phyloP scores from a whole-genome alignment of 371 early-diverging fungal species.

The Apophysomyces sp. region DNA sequence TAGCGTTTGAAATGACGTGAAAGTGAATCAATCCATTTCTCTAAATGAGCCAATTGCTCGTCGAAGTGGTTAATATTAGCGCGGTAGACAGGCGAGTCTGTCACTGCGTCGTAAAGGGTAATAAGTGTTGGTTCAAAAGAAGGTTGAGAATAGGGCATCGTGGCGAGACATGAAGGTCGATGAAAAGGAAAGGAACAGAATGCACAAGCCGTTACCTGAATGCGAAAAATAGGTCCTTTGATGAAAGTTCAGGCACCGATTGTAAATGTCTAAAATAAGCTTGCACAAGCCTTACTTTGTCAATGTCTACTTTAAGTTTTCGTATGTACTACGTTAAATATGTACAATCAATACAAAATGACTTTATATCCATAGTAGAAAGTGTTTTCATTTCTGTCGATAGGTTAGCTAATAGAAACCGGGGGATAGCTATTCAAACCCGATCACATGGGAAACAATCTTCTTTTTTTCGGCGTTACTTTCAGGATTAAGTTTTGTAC shows the following conservation, averaged over 20 bases:
- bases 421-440: too few relatives aligned
- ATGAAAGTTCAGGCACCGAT: not conserved
- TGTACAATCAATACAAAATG: too few relatives aligned
- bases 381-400: too few relatives aligned
- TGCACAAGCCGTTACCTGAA: not conserved
- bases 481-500: too few relatives aligned
- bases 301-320: too few relatives aligned
- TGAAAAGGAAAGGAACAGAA: not conserved
- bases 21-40: slow-evolving; percentile 62
- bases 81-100: slow-evolving; percentile 71
- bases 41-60: slow-evolving; percentile 65
- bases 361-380: too few relatives aligned
- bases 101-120: slow-evolving; percentile 66
- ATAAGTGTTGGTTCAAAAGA: slow-evolving; percentile 21
- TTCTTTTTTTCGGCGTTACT: too few relatives aligned
- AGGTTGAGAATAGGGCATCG: not conserved
- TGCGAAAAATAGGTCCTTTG: not conserved
- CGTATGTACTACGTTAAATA: too few relatives aligned
- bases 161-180: not conserved
- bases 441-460: too few relatives aligned
- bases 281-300: too few relatives aligned
- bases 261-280: too few relatives aligned
- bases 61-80: slow-evolving; percentile 64
- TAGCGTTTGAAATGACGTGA: slow-evolving; percentile 47
- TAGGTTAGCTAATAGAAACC: too few relatives aligned